Percentiles rank a stretch among this genome's conserved stretches.
These are phyloP conservation scores for Metarhizium album DNA, from an alignment of 2,329 filamentous ascomycete genomes.

Conservation along the genomic window DNA sequence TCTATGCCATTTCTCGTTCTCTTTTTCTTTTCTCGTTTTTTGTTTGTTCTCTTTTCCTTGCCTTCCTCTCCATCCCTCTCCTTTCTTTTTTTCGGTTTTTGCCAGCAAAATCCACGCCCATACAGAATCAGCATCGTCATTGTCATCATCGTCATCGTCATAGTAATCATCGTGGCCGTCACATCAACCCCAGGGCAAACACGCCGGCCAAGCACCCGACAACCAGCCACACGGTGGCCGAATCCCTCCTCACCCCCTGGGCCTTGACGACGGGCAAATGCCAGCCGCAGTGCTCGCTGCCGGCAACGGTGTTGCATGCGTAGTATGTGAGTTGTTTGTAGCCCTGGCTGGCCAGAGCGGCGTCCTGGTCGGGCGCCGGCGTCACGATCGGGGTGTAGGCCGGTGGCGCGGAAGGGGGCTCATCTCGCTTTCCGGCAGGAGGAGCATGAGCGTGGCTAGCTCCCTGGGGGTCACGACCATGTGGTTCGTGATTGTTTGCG, in stretches of 20 bases:
- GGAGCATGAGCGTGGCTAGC: not conserved
- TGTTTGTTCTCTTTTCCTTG: too few species aligned
- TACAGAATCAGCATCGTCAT: too few species aligned
- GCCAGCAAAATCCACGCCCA: not conserved
- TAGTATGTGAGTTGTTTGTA: conserved; percentile 24
- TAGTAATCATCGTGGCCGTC: too few species aligned
- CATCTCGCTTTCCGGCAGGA: conserved; percentile 1
- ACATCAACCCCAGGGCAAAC: conserved; percentile 16
- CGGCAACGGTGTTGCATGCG: conserved; percentile 20
- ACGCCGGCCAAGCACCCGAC: conserved; percentile 14
- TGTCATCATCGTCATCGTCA: too few species aligned
- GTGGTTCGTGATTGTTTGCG: not conserved
- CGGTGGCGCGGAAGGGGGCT: conserved; percentile 7
- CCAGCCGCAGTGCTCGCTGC: conserved; percentile 24
- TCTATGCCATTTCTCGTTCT: too few species aligned
- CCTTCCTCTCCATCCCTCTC: too few species aligned
- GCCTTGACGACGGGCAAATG: conserved; percentile 22
- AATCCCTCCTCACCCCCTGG: conserved; percentile 12
- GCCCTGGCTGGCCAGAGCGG: conserved; percentile 18
- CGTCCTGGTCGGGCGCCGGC: conserved; percentile 20
- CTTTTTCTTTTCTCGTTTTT: too few species aligned
- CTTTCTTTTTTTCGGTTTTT: too few species aligned
- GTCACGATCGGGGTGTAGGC: conserved; percentile 21
- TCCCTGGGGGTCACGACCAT: not conserved
- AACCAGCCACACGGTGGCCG: conserved; percentile 12